phyloP scores from a whole-genome alignment of 352 stramenopile genomes.

The Pilasporangium apinafurcum region DNA sequence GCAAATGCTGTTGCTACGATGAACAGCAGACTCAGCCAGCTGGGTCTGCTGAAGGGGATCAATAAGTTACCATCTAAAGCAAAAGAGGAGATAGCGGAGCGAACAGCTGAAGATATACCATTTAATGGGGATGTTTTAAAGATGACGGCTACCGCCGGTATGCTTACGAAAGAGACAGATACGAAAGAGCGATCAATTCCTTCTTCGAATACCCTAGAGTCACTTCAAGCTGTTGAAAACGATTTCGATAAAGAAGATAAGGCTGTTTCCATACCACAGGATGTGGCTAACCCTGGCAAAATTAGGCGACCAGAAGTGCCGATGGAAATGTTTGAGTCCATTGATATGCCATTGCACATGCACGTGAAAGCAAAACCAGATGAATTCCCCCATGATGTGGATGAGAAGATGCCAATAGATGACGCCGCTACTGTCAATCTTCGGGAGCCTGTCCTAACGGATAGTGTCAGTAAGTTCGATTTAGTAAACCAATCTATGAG shows the following conservation, averaged over 20 bases:
- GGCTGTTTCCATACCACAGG: too few relatives aligned
- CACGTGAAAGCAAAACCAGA: neutral
- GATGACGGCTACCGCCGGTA: neutral
- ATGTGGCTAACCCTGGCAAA: too few relatives aligned
- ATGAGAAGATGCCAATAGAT: neutral
- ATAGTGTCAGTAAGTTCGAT: conserved; percentile 1
- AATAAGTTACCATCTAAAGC: neutral
- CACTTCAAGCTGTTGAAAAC: neutral
- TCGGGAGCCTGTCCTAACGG: neutral
- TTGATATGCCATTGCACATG: conserved; percentile 12
- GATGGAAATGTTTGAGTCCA: conserved; percentile 40
- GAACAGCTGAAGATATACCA: neutral
- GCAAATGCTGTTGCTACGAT: conserved; percentile 69
- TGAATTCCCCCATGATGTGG: neutral
- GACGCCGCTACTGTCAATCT: neutral
- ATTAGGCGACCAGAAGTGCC: conserved; percentile 18
- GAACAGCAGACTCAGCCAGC: conserved; percentile 56
- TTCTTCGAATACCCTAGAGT: too few relatives aligned
- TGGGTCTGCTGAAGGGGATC: conserved; percentile 40
- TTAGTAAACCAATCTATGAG: conserved; percentile 29
- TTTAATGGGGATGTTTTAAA: neutral
- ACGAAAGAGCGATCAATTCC: too few relatives aligned
- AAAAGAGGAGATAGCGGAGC: neutral
- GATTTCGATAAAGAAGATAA: too few relatives aligned
- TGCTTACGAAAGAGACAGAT: neutral